These are phyloP conservation scores for Puya raimondii DNA, from an alignment of 176 grass and related monocot genomes.

Conservation along the genomic window DNA sequence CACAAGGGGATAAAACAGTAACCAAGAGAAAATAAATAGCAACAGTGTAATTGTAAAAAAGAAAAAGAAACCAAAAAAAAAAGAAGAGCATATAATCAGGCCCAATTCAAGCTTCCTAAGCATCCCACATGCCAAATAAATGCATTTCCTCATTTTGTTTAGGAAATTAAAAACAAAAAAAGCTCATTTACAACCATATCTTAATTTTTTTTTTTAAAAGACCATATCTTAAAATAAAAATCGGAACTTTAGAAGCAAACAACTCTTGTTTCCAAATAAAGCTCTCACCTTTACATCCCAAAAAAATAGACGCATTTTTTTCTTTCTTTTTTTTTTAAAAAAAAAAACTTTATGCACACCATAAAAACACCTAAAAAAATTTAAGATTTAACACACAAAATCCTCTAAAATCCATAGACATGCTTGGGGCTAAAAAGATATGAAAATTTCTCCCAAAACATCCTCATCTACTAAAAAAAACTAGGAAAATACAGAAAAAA, in stretches of 20 bases:
- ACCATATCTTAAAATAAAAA: neutral
- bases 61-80: neutral
- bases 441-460: too few relatives aligned
- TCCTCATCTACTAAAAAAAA: too few relatives aligned
- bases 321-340: too few relatives aligned
- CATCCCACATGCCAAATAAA: slow-evolving; percentile 1
- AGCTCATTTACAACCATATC: neutral
- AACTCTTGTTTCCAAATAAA: neutral
- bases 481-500: too few relatives aligned
- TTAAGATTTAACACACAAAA: neutral
- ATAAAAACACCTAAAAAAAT: neutral
- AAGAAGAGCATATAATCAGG: neutral
- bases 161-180: neutral
- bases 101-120: slow-evolving; percentile 1
- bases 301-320: neutral
- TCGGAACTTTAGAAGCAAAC: neutral
- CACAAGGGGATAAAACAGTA: too few relatives aligned
- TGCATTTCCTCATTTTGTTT: slow-evolving; percentile 5
- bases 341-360: neutral
- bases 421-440: too few relatives aligned
- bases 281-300: neutral
- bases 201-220: neutral
- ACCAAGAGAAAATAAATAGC: too few relatives aligned
- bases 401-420: too few relatives aligned
- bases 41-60: too few relatives aligned